Base-by-base conservation (phyloP, 176 grass and related monocot species). In the Neostapfia colusana region DNA sequence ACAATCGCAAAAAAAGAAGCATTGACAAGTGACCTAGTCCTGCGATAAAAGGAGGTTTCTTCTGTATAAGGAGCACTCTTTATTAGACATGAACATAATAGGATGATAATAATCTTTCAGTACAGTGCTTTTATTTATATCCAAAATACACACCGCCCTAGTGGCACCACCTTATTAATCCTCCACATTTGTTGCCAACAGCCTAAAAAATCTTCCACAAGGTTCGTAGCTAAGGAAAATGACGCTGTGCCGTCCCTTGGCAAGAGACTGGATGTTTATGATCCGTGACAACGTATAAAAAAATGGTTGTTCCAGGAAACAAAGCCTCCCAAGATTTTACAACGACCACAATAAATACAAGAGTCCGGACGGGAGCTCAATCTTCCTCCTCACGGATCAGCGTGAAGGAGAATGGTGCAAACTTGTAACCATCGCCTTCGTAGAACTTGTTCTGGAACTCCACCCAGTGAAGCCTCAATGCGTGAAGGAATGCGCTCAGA, bases 401-500 rank as follows among this genome's bases (percentile, higher is more conserved):
- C 10, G 81, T 54, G 28, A 99, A 99, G 41, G 95, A 87, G 62
- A 98, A 98, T 35, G 95, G 95, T 0, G 83, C 80, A 8, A 99
- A 99, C 68, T 99, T 99, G 89, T 99, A 99, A 49, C 95, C 95
- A 80, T 99, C 95, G 35, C 95, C 95, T 75, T 99, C 89, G 7
- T 99, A 99, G 54, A 99, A 99, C 82, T 99, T 99, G 79, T 91
- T 95, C 83, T 95, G 91, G 73, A 92, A 99, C 86, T 99, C 95
- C 62, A 99, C 91, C 95, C 95, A 99, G 53, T 99, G 95, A 75
- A 99, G 95, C 89, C 95, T 92, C 85, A 99, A 73, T 3, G 95
- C 95, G 41, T 99, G 95, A 66, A 99, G 82, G 82, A 98, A 94
- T 24, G 95, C 95, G 7, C 95, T 99, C 35, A 99, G 65, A 16